Base-by-base conservation (phyloP, 2,329 filamentous ascomycete species). In the Penicillium sp. region DNA sequence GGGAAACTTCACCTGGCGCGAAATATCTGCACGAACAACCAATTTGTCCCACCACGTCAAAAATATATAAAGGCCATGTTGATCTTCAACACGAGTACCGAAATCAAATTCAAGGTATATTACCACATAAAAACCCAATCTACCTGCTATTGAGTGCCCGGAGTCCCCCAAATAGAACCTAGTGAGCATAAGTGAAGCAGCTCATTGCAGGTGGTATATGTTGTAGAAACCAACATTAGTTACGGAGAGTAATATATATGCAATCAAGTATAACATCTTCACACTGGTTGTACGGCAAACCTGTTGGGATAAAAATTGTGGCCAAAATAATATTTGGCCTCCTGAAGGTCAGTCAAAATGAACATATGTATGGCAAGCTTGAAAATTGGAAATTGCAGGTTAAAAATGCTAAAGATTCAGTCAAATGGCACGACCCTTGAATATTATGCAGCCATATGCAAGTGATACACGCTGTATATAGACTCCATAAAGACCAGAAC, bases 381-480 rank as follows among this genome's bases (percentile, higher is more conserved):
- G 24, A 26, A 26, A 26, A 9, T 26, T 26, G 40, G 22, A 20
- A 45, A 16, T 31, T 20, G 6, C 29, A 18, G 31, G 5, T 32
- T 45, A 26, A 14, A 32, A 22, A 45, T 3, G 26, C 32, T 2
- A 18, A 45, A 45, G 9, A 32, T 16, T 32, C 8, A 45, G 26
- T 45, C 43, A 45, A 16, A 22, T 22, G 26, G 29, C 26, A 46
- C 24, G 44, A 46, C 18, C 29, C 18, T 34, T 47, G 31, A 35
- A 47, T 35, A 35, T 47, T 35, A 14, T 24, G 39, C 38, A 43
- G 26, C 39, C 11, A 51, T 20, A 45, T 51, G 49, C 38, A 44
- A 51, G 20, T 35, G 22, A 29, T 43, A 16, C 39, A 45, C 49
- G 39, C 49, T 35, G 39, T 35, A 16, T n/a, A 45, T 16, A 35